phyloP scores from a whole-genome alignment of 495 filamentous ascomycete genomes.

The Opeltia flavorubescens region DNA sequence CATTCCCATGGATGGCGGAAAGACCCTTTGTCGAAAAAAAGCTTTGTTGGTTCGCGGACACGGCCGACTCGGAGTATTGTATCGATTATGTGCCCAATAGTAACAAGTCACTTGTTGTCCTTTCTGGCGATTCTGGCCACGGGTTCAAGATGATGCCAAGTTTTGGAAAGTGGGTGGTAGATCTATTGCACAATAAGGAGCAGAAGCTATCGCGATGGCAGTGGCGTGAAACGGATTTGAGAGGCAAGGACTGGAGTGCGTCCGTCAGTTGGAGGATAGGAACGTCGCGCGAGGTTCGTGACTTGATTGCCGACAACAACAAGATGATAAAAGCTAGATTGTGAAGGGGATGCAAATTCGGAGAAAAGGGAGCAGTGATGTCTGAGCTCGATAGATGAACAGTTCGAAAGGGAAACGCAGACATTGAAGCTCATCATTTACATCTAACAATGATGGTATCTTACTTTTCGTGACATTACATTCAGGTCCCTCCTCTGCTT shows the following conservation, averaged over 20 bases:
- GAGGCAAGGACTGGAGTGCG: constrained; percentile 6
- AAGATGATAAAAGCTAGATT: constrained; percentile 1
- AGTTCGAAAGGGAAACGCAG: too few relatives aligned
- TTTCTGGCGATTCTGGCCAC: constrained; percentile 38
- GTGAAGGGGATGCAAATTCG: background rate
- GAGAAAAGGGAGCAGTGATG: background rate
- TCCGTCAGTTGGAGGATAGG: constrained; percentile 9
- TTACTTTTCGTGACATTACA: too few relatives aligned
- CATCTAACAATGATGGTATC: too few relatives aligned
- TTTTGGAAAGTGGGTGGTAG: constrained; percentile 26
- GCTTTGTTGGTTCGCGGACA: constrained; percentile 46
- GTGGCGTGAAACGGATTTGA: constrained; percentile 17
- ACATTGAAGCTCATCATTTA: too few relatives aligned
- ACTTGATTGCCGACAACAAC: background rate
- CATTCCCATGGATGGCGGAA: constrained; percentile 33
- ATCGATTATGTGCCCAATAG: constrained; percentile 39
- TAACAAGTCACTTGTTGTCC: constrained; percentile 27
- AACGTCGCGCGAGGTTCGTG: constrained; percentile 2
- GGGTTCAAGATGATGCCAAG: constrained; percentile 45
- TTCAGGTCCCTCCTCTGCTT: too few relatives aligned
- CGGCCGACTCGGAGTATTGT: constrained; percentile 38
- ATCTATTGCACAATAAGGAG: constrained; percentile 20
- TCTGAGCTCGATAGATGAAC: too few relatives aligned
- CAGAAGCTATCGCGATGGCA: constrained; percentile 28
- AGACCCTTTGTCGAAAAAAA: constrained; percentile 32